Evolutionary conservation across 495 filamentous ascomycete species (phyloP).

Genomic region (Hyaloscypha variabilis): DNA sequence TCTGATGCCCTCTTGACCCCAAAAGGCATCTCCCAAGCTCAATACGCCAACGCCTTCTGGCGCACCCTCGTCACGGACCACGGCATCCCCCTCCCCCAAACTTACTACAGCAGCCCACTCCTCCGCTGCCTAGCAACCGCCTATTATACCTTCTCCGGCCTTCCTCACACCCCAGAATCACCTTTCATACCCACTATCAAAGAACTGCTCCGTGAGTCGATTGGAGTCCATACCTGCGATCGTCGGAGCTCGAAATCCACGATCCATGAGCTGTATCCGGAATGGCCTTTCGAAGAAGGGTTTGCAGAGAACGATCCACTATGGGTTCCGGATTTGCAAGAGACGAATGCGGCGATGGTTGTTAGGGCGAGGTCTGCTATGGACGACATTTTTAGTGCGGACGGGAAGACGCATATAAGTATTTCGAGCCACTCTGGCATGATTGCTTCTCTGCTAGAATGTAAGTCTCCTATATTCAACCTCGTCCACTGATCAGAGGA

Average conservation of each 20-base stretch:
- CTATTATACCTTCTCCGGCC: conserved; percentile 58
- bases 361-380: conserved; percentile 56
- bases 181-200: conserved; percentile 67
- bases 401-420: conserved; percentile 64
- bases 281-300: conserved; percentile 60
- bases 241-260: conserved; percentile 58
- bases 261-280: conserved; percentile 60
- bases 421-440: conserved; percentile 72
- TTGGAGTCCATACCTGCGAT: conserved; percentile 82
- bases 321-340: conserved; percentile 58
- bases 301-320: conserved; percentile 65
- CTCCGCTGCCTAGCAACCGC: conserved; percentile 68
- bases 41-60: conserved; percentile 67
- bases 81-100: conserved; percentile 63
- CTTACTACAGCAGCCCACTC: conserved; percentile 71
- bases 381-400: conserved; percentile 63
- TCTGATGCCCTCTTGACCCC: conserved; percentile 68
- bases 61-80: conserved; percentile 48
- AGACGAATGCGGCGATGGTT: conserved; percentile 58
- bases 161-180: conserved; percentile 48
- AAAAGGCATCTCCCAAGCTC: conserved; percentile 63
- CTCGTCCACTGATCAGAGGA: not conserved
- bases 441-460: conserved; percentile 59
- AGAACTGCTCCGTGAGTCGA: conserved; percentile 71
- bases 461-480: conserved; percentile 25